phyloP scores from a whole-genome alignment of 768 basidiomycete species.

The Trametes gibbosa region DNA sequence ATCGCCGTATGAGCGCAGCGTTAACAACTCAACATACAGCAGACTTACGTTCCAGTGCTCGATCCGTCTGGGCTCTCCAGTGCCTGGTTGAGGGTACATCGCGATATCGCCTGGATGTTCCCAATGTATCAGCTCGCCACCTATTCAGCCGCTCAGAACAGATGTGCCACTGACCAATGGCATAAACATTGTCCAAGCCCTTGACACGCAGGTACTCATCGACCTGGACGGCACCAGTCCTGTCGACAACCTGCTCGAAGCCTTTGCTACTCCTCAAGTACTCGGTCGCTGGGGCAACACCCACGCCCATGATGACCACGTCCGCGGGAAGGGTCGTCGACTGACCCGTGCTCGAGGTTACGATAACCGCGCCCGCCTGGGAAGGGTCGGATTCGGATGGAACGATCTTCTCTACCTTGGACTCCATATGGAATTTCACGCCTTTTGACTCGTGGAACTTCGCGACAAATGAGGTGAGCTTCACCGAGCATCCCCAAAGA shows the following conservation, averaged over 20 bases:
- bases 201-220: conserved; percentile 69
- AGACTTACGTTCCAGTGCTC: conserved; percentile 87
- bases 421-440: conserved; percentile 79
- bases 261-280: conserved; percentile 69
- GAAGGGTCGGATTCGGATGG: conserved; percentile 24
- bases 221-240: conserved; percentile 73
- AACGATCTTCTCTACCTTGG: conserved; percentile 61
- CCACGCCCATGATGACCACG: conserved; percentile 82
- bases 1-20: not conserved
- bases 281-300: conserved; percentile 78
- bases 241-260: conserved; percentile 56
- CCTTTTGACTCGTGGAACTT: conserved; percentile 82
- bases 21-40: not conserved
- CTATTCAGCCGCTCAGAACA: not conserved
- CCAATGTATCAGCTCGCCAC: not conserved
- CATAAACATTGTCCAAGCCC: conserved; percentile 54
- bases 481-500: not conserved
- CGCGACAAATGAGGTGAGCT: not conserved
- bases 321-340: conserved; percentile 68
- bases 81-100: conserved; percentile 60
- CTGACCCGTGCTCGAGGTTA: conserved; percentile 53
- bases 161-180: conserved; percentile 47
- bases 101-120: conserved; percentile 67
- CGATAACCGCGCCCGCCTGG: conserved; percentile 24
- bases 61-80: conserved; percentile 56